Evolutionary conservation across 768 basidiomycete species (phyloP), one percentile per base, ranked within the genome.

Genomic region (Pleurotus eryngii): DNA sequence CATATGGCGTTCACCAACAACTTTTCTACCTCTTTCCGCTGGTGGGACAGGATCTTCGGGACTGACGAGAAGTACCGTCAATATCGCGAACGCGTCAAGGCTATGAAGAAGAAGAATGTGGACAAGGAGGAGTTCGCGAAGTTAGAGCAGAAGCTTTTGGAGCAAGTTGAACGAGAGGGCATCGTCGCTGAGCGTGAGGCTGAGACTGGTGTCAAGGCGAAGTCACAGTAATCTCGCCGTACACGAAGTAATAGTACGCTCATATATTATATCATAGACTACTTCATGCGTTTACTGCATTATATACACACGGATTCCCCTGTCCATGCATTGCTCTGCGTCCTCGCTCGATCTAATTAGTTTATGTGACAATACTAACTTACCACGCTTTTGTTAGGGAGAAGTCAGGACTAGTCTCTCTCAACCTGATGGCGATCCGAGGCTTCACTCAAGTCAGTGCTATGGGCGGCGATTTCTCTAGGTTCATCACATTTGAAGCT

Each of bases 381-480:
- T 24, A 24, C 2, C 22, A 24, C n/a, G n/a, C 22, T 24, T 3
- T 24, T 24, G 2, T 22, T 24, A 26, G 24, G 5, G 24, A 26
- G 4, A 26, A 26, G 5, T 5, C 24, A 26, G 30, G 30, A 30
- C 30, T n/a, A n/a, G n/a, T n/a, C n/a, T 94, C 94, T 55, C 95
- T 98, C 60, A 98, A 98, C 70, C 95, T 90, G 6, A 98, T 98
- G 95, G 95, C 93, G 3, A 86, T 99, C 47, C 88, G 96, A 70
- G 96, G 95, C 4, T 99, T 99, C 65, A 96, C 95, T 1, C 96
- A 98, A 71, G 98, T 98, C 65, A 95, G 92, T 1, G 95, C 96
- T 14, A 98, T 95, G 79, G 96, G 97, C 65, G 95, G 96, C 58
- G 96, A 98, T 73, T 98, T 97, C 73, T 95, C 93, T 20, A 85